These are phyloP conservation scores for Penicillium expansum DNA, from an alignment of 2,329 filamentous ascomycete species.

Conservation along the genomic window DNA sequence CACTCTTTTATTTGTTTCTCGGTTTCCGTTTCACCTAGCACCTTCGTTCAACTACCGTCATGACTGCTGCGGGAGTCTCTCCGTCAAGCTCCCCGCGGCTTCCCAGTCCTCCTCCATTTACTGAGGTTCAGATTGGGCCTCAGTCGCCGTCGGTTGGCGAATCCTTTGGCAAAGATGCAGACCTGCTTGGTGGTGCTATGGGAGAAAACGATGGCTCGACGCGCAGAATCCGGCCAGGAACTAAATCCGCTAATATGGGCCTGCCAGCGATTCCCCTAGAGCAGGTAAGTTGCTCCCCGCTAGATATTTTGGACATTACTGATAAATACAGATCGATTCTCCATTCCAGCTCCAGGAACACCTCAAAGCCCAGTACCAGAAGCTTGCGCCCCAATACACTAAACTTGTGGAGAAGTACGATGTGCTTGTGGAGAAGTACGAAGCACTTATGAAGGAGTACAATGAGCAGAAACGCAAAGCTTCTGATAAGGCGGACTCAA, in stretches of 20 bases:
- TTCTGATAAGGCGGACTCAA: not conserved
- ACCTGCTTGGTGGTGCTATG: slow-evolving; percentile 53
- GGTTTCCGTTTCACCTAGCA: slow-evolving; percentile 16
- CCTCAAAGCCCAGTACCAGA: slow-evolving; percentile 84
- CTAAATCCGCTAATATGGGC: slow-evolving; percentile 90
- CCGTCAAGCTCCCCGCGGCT: slow-evolving; percentile 81
- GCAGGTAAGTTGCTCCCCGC: slow-evolving; percentile 60
- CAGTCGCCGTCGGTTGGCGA: slow-evolving; percentile 68
- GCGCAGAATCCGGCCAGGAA: slow-evolving; percentile 86
- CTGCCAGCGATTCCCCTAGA: slow-evolving; percentile 82
- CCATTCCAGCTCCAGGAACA: slow-evolving; percentile 97
- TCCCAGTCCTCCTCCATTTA: slow-evolving; percentile 88
- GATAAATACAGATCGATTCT: slow-evolving; percentile 72
- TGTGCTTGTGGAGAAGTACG: not conserved
- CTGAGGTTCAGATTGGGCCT: slow-evolving; percentile 86
- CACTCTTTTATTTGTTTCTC: slow-evolving; percentile 17
- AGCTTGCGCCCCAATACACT: slow-evolving; percentile 57
- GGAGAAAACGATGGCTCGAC: slow-evolving; percentile 69
- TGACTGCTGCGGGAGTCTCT: slow-evolving; percentile 48
- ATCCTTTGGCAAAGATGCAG: slow-evolving; percentile 58
- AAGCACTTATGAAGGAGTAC: not conserved
- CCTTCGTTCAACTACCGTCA: slow-evolving; percentile 23
- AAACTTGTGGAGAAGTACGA: not conserved
- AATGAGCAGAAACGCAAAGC: not conserved
- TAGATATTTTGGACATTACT: slow-evolving; percentile 8